These are phyloP conservation scores for Forsythia viridissima DNA, from an alignment of 257 asterid species.

Conservation along the genomic window DNA sequence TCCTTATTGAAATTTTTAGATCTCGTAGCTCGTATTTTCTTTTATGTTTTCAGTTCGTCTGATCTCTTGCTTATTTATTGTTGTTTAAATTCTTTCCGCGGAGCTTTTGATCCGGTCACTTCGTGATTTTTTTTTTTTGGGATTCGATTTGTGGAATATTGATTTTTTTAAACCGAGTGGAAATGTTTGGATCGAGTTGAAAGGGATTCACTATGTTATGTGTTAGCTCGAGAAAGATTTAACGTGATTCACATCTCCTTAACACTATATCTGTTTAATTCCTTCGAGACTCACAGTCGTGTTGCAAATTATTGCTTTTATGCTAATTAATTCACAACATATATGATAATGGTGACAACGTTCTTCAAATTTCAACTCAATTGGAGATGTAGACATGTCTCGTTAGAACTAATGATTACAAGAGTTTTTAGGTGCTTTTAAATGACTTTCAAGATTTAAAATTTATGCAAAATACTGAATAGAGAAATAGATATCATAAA, in stretches of 20 bases:
- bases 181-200: slow-evolving; percentile 10
- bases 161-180: slow-evolving; percentile 5
- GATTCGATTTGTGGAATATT: neutral
- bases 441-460: slow-evolving; percentile 6
- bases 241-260: neutral
- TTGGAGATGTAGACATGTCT: neutral
- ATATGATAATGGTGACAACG: neutral
- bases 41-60: neutral
- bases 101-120: neutral
- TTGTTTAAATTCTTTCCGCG: neutral
- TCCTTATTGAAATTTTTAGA: slow-evolving; percentile 28
- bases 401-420: neutral
- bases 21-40: slow-evolving; percentile 12
- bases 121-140: neutral
- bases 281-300: neutral
- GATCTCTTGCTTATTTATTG: slow-evolving; percentile 16
- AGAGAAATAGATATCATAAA: neutral
- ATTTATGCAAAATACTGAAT: neutral
- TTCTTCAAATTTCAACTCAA: neutral
- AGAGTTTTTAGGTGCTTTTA: slow-evolving; percentile 23
- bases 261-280: neutral
- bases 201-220: neutral
- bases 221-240: neutral
- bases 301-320: neutral
- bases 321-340: neutral